phyloP scores from a whole-genome alignment of 1,284 basidiomycete genomes.

The Afroboletus lepidellus region DNA sequence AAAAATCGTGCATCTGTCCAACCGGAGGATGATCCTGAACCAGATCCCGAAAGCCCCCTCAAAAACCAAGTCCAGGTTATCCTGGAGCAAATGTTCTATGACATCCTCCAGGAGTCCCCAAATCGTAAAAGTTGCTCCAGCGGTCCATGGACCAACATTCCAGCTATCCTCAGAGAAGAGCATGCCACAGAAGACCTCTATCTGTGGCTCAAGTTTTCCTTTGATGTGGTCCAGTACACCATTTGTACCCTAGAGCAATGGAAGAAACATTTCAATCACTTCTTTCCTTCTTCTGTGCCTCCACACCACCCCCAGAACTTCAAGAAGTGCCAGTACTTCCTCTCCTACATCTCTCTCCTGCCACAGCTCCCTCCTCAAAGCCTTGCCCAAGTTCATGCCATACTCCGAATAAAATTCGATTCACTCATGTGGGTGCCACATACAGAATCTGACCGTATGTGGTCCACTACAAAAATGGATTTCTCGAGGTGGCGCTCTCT shows the following conservation, averaged over 20 bases:
- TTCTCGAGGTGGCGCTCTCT: not conserved
- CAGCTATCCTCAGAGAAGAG: rapidly evolving
- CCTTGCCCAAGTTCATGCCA: not conserved
- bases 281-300: not conserved
- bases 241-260: not conserved
- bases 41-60: not conserved
- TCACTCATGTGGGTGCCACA: not conserved
- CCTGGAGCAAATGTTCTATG: constrained; percentile 10
- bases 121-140: not conserved
- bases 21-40: not conserved
- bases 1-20: not conserved
- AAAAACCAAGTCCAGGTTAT: not conserved
- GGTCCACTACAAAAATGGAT: not conserved
- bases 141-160: constrained; percentile 12
- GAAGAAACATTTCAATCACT: not conserved
- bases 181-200: not conserved
- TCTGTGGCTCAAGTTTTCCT: not conserved
- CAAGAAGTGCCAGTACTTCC: not conserved
- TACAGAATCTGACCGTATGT: not conserved
- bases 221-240: not conserved
- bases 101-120: constrained; percentile 10
- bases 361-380: not conserved
- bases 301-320: not conserved
- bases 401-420: not conserved
- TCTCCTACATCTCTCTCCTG: not conserved